Conservation (phyloP, 208 protist species). For the Phytomonas sp. region DNA sequence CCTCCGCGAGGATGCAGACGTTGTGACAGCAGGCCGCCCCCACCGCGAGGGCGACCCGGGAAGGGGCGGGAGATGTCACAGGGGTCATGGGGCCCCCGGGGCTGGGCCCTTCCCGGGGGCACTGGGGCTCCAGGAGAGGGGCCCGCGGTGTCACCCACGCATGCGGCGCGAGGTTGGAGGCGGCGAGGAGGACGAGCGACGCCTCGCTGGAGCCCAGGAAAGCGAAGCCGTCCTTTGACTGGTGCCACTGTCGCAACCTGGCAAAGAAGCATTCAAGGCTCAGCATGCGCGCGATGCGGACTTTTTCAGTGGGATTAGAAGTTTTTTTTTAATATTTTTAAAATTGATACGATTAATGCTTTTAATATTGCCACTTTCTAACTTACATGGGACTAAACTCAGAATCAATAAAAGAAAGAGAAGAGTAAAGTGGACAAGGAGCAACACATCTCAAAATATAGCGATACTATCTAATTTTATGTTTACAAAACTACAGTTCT, state of each 20-base stretch:
- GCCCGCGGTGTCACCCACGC: background rate
- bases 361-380: slow-evolving; percentile 1
- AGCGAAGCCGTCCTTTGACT: slow-evolving; percentile 5
- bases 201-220: slow-evolving; percentile 28
- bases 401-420: slow-evolving; percentile 5
- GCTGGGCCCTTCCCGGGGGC: background rate
- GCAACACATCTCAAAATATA: background rate
- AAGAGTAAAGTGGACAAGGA: background rate
- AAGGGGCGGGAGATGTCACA: background rate
- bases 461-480: background rate
- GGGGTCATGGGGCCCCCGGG: background rate
- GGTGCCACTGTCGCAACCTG: slow-evolving; percentile 18
- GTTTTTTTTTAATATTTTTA: background rate
- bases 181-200: slow-evolving; percentile 24
- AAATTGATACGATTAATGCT: slow-evolving; percentile 8
- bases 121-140: background rate
- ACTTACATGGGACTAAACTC: slow-evolving; percentile 1
- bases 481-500: background rate
- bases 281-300: background rate
- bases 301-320: background rate
- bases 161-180: slow-evolving; percentile 28
- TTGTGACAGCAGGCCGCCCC: slow-evolving; percentile 20
- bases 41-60: slow-evolving; percentile 14
- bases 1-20: slow-evolving; percentile 5
- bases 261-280: slow-evolving; percentile 12